Conservation (phyloP, 257 asterid species). For the Capsicum baccatum region DNA sequence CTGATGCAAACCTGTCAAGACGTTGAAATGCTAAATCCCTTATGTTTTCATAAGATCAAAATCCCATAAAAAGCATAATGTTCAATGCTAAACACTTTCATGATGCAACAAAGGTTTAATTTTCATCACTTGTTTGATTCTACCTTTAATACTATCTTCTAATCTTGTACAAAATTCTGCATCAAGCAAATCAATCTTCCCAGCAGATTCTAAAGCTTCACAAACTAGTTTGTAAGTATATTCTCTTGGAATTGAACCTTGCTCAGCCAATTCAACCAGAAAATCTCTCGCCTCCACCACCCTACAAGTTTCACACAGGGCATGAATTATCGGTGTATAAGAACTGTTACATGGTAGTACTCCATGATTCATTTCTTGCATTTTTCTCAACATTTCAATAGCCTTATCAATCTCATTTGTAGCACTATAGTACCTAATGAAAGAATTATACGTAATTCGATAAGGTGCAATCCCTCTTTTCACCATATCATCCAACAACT, state of each 20-base stretch:
- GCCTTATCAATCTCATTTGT: conserved; percentile 86
- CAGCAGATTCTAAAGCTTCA: conserved; percentile 51
- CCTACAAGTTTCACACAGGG: conserved; percentile 83
- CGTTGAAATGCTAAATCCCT: too few species aligned
- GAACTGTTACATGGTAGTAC: conserved; percentile 69
- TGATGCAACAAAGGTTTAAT: conserved; percentile 47
- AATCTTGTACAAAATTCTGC: conserved; percentile 41
- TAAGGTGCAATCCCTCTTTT: conserved; percentile 75
- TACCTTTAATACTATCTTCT: conserved; percentile 62
- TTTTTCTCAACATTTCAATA: conserved; percentile 69
- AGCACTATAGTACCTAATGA: conserved; percentile 78
- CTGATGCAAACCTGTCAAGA: too few species aligned
- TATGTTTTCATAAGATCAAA: background rate
- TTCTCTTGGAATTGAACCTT: conserved; percentile 84
- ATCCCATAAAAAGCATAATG: background rate
- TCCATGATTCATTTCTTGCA: conserved; percentile 47
- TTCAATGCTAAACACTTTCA: background rate
- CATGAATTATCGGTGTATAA: conserved; percentile 78
- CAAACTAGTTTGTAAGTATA: conserved; percentile 67
- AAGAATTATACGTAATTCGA: conserved; percentile 78
- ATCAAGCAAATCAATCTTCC: conserved; percentile 56
- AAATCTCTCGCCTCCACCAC: conserved; percentile 64
- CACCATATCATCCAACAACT: conserved; percentile 80
- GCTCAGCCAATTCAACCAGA: conserved; percentile 64
- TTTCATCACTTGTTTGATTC: conserved; percentile 64